phyloP scores from a whole-genome alignment of 257 asterid genomes.

The Sherardia arvensis region DNA sequence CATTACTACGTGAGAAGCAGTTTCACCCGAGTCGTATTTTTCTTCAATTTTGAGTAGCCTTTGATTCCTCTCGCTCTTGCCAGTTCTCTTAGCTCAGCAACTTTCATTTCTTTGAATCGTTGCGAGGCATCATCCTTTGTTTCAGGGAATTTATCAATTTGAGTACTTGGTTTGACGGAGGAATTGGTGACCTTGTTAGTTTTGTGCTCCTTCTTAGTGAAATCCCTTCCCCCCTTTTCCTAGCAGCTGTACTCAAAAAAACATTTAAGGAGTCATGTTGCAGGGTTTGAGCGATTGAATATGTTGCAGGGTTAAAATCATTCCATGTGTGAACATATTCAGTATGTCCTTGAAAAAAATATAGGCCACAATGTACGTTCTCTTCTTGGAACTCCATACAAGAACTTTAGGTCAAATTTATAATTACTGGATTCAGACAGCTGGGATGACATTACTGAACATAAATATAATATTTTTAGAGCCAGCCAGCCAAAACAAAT shows the following conservation, averaged over 20 bases:
- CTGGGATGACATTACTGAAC: no score
- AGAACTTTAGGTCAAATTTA: no score
- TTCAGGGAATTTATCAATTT: slow-evolving; percentile 19
- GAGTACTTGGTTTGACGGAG: slow-evolving; percentile 18
- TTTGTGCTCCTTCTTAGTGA: no score
- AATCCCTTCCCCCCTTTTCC: slow-evolving; percentile 21
- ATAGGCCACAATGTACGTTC: no score
- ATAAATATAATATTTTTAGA: neutral
- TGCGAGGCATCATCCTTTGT: slow-evolving; percentile 20
- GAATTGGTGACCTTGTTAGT: slow-evolving; percentile 50
- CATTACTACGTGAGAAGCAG: slow-evolving; percentile 22
- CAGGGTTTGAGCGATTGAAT: no score
- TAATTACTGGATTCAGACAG: no score
- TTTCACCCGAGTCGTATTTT: slow-evolving; percentile 52
- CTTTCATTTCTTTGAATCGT: slow-evolving; percentile 50
- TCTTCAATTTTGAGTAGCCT: slow-evolving; percentile 67
- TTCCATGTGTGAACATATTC: no score
- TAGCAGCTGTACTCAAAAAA: slow-evolving; percentile 27
- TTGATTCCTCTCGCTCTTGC: slow-evolving; percentile 64
- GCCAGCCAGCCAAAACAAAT: neutral
- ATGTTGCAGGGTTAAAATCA: no score
- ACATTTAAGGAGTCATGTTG: neutral
- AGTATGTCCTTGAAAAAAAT: no score
- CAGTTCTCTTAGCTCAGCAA: slow-evolving; percentile 44
- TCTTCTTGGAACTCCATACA: no score